Evolutionary conservation across 495 filamentous ascomycete species (phyloP).

Genomic region (Penicillium cinerascens): DNA sequence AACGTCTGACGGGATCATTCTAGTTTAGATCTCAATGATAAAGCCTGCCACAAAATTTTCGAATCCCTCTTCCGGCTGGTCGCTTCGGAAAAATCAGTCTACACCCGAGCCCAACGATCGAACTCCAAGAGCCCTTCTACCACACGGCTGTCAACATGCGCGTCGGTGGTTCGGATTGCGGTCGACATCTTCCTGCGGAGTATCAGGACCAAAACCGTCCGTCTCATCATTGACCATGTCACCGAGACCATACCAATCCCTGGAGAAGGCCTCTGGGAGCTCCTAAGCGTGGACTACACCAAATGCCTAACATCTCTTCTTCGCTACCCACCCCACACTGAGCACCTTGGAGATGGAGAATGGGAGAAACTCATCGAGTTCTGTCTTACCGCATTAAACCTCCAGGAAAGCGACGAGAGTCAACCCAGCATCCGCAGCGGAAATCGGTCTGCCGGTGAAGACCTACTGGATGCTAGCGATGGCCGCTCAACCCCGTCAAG

Average conservation of each 20-base stretch:
- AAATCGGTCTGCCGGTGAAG: constrained; percentile 25
- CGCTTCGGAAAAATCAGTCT: constrained; percentile 61
- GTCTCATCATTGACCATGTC: constrained; percentile 76
- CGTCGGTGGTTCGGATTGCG: constrained; percentile 65
- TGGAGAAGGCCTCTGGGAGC: constrained; percentile 59
- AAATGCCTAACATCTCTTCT: constrained; percentile 69
- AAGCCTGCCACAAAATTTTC: constrained; percentile 74
- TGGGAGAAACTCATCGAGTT: constrained; percentile 71
- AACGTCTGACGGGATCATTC: constrained; percentile 17
- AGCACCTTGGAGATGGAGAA: constrained; percentile 63
- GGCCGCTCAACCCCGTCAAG: constrained; percentile 32
- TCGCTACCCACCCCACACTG: constrained; percentile 69
- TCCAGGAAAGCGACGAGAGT: constrained; percentile 24
- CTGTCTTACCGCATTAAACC: constrained; percentile 41
- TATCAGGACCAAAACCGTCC: constrained; percentile 71
- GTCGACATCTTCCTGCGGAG: constrained; percentile 64
- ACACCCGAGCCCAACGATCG: constrained; percentile 52
- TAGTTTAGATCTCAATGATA: constrained; percentile 61
- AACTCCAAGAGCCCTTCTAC: constrained; percentile 44
- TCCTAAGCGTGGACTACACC: constrained; percentile 73
- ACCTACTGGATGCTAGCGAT: constrained; percentile 23
- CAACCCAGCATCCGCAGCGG: constrained; percentile 28
- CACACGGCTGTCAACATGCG: constrained; percentile 63
- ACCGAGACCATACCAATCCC: constrained; percentile 64
- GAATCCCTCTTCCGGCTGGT: constrained; percentile 74